These are phyloP conservation scores for Aspergillus sp. DNA, from an alignment of 2,329 filamentous ascomycete genomes.

Conservation along the genomic window DNA sequence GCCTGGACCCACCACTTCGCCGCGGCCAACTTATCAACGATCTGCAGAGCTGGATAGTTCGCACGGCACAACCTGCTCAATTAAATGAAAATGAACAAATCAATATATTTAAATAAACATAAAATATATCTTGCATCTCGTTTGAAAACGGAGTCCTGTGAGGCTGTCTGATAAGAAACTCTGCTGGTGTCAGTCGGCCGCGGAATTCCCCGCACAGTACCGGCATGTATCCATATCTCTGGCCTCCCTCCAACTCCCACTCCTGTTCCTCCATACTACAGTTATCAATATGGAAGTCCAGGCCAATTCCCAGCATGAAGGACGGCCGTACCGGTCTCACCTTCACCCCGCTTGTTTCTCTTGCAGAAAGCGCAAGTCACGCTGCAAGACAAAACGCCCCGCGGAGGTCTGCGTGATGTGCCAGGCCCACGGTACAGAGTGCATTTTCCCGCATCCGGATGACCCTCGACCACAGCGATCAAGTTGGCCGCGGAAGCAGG, in stretches of 20 bases:
- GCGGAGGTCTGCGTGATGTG: constrained; percentile 52
- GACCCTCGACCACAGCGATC: background rate
- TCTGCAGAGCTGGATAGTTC: too few species aligned
- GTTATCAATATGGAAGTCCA: background rate
- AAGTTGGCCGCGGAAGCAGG: constrained; percentile 1
- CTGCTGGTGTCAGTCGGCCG: background rate
- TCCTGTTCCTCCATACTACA: background rate
- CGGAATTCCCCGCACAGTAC: background rate
- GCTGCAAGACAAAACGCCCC: constrained; percentile 50
- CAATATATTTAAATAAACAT: background rate
- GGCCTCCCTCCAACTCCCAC: background rate
- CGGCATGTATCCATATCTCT: background rate
- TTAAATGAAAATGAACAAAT: background rate
- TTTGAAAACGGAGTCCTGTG: background rate
- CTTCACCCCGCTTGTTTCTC: constrained; percentile 54
- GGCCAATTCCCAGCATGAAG: constrained; percentile 14
- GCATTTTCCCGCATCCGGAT: constrained; percentile 42
- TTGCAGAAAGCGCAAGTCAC: constrained; percentile 55
- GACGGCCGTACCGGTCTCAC: constrained; percentile 56
- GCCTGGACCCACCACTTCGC: background rate
- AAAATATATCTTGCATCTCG: background rate
- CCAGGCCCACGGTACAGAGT: constrained; percentile 50
- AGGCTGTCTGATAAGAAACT: background rate
- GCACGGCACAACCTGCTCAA: too few species aligned
- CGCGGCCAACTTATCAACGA: background rate